These are phyloP conservation scores for Colletotrichum sp. DNA, from an alignment of 2,329 filamentous ascomycete genomes.

Conservation along the genomic window DNA sequence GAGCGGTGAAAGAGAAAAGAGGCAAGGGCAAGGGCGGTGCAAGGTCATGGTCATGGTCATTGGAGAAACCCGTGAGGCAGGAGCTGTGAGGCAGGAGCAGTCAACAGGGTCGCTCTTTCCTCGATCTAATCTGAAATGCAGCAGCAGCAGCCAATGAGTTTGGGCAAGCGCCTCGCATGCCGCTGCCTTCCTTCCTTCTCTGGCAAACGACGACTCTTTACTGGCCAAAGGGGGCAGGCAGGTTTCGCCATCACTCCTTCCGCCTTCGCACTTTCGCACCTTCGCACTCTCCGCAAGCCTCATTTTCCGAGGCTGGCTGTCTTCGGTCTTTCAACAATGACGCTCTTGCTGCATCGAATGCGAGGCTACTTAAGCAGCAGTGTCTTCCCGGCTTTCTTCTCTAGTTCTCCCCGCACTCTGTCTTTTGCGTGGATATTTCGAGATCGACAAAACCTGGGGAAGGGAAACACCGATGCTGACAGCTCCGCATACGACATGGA, in stretches of 20 bases:
- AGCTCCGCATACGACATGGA: neutral
- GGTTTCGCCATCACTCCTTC: neutral
- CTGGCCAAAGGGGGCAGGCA: neutral
- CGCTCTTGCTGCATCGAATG: neutral
- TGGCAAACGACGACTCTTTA: neutral
- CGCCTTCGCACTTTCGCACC: neutral
- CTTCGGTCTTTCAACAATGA: neutral
- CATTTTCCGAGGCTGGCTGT: neutral
- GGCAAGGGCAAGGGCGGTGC: neutral
- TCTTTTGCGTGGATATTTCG: neutral
- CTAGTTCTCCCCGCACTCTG: neutral
- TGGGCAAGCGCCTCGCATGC: neutral
- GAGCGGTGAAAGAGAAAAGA: neutral
- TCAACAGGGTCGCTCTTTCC: neutral
- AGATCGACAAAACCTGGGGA: neutral
- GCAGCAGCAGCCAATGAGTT: neutral
- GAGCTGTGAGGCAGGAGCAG: neutral
- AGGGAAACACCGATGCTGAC: neutral
- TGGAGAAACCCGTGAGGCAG: neutral
- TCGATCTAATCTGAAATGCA: neutral
- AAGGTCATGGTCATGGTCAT: neutral
- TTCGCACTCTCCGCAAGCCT: neutral
- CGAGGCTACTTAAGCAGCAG: neutral
- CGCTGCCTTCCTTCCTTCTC: neutral
- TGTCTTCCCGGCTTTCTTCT: neutral